Conservation (phyloP, 2,329 filamentous ascomycete species). For the Hypoxylon rubiginosum region DNA sequence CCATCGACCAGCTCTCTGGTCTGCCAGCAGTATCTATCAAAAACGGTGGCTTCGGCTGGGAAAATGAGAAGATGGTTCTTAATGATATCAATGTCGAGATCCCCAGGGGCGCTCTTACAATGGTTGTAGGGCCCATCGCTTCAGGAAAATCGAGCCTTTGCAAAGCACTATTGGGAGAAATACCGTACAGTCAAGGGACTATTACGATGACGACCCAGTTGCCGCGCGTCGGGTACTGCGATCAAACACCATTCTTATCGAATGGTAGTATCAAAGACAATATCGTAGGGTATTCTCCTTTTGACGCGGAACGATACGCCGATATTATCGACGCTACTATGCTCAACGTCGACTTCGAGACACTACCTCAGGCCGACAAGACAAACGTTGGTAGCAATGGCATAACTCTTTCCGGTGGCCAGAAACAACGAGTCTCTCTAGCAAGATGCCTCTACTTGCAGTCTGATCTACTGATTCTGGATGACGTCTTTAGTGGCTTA, state of each 20-base stretch:
- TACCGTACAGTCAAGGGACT: constrained; percentile 47
- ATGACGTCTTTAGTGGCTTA: constrained; percentile 55
- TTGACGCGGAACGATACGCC: constrained; percentile 46
- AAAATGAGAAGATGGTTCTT: constrained; percentile 47
- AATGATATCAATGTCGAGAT: constrained; percentile 53
- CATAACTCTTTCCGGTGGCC: constrained; percentile 61
- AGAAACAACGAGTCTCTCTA: constrained; percentile 58
- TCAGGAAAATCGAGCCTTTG: constrained; percentile 61
- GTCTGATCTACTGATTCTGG: constrained; percentile 51
- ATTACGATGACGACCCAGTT: constrained; percentile 41
- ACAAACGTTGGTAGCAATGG: constrained; percentile 62
- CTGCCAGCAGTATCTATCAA: constrained; percentile 39
- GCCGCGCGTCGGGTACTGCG: constrained; percentile 55
- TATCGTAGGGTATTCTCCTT: constrained; percentile 49
- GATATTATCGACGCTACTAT: constrained; percentile 48
- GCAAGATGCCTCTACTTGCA: constrained; percentile 53
- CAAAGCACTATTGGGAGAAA: constrained; percentile 57
- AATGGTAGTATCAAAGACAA: constrained; percentile 53
- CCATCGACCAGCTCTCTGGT: neutral
- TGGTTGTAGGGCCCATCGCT: constrained; percentile 60
- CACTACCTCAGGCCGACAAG: constrained; percentile 54
- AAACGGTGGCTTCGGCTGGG: constrained; percentile 55
- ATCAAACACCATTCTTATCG: constrained; percentile 54
- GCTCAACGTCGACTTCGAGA: constrained; percentile 50
- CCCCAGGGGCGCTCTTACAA: constrained; percentile 51